phyloP scores from a whole-genome alignment of 1,139 yeast species.

The Barnettozyma hawaiiensis region DNA sequence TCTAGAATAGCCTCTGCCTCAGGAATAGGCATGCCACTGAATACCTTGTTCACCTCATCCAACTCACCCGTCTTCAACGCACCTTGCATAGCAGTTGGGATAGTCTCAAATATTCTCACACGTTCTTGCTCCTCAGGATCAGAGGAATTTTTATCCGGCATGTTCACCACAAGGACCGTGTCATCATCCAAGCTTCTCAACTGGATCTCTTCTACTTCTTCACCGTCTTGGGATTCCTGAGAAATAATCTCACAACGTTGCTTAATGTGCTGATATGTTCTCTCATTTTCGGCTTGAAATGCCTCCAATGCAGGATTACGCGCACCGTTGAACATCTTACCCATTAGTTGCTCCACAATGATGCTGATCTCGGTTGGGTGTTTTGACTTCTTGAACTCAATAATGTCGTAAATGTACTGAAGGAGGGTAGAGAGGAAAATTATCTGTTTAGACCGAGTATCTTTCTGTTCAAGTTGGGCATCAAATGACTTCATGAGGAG shows the following conservation, averaged over 20 bases:
- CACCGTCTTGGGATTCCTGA: slow-evolving; percentile 32
- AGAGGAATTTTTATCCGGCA: slow-evolving; percentile 52
- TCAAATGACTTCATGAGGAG: slow-evolving; percentile 92
- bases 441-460: slow-evolving; percentile 48
- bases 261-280: slow-evolving; percentile 67
- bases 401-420: slow-evolving; percentile 69
- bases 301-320: slow-evolving; percentile 60
- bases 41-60: slow-evolving; percentile 78
- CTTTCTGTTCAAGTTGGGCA: slow-evolving; percentile 59
- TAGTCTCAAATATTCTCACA: slow-evolving; percentile 48
- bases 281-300: slow-evolving; percentile 66
- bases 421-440: slow-evolving; percentile 77
- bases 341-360: slow-evolving; percentile 66
- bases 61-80: slow-evolving; percentile 71
- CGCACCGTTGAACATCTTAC: slow-evolving; percentile 47
- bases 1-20: slow-evolving; percentile 80
- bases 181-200: slow-evolving; percentile 83
- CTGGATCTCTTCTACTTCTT: slow-evolving; percentile 59
- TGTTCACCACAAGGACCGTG: slow-evolving; percentile 63
- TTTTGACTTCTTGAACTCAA: slow-evolving; percentile 37
- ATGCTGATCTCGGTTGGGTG: slow-evolving; percentile 36
- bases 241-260: slow-evolving; percentile 65
- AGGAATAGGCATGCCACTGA: slow-evolving; percentile 66
- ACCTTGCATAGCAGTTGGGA: slow-evolving; percentile 60
- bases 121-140: slow-evolving; percentile 45